Conservation (phyloP, 2,329 filamentous ascomycete genomes). For the Stemphylium lycopersici region DNA sequence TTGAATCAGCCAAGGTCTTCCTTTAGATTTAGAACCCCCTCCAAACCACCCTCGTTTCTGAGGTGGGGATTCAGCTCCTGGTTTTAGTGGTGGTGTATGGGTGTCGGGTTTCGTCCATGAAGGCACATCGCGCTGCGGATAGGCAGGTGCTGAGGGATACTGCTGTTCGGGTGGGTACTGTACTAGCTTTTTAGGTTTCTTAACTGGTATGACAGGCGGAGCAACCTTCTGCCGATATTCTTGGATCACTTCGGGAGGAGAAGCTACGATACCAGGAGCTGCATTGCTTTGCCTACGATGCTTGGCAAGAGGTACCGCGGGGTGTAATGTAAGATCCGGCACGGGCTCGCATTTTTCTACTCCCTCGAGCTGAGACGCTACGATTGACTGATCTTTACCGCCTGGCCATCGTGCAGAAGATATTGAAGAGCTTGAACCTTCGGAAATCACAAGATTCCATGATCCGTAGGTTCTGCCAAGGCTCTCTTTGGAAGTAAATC, state of each 20-base stretch:
- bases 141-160: conserved; percentile 30
- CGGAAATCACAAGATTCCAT: conserved; percentile 11
- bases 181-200: conserved; percentile 14
- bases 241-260: conserved; percentile 10
- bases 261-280: conserved; percentile 13
- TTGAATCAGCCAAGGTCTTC: conserved; percentile 3
- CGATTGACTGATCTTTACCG: background rate
- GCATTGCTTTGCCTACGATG: background rate
- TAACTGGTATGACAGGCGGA: background rate
- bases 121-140: conserved; percentile 32
- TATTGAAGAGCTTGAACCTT: conserved; percentile 11
- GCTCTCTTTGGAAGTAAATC: background rate
- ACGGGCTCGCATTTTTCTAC: background rate
- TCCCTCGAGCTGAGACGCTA: background rate
- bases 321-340: background rate
- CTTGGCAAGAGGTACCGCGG: background rate
- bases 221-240: background rate
- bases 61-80: conserved; percentile 1
- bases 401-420: background rate
- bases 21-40: conserved; percentile 16
- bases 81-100: conserved; percentile 19
- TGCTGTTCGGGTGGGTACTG: conserved; percentile 27
- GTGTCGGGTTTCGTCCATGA: conserved; percentile 29
- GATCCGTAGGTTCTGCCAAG: background rate
- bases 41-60: conserved; percentile 21